Evolutionary conservation across 352 stramenopile genomes (phyloP).

Genomic region (Phytophthora macrochlamydospora): DNA sequence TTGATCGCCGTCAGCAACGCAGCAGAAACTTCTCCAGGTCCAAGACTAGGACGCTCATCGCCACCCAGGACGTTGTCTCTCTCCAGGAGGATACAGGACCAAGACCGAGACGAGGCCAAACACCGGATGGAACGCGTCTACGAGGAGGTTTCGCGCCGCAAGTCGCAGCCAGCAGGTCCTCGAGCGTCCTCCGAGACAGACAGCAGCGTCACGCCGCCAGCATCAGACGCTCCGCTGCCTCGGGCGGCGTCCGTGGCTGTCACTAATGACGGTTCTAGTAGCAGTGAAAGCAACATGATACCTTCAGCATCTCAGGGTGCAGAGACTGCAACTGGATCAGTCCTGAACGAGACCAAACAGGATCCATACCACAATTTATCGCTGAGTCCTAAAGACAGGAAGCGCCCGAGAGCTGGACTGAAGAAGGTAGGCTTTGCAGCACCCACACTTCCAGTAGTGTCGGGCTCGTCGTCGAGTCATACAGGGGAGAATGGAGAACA

Average conservation of each 20-base stretch:
- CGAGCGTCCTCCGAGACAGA: constrained; percentile 33
- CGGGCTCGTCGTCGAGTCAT: constrained; percentile 17
- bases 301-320: too few relatives aligned
- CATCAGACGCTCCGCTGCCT: constrained; percentile 14
- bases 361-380: constrained; percentile 19
- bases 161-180: constrained; percentile 26
- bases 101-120: constrained; percentile 31
- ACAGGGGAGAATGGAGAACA: constrained; percentile 7
- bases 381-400: constrained; percentile 24
- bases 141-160: constrained; percentile 47
- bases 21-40: constrained; percentile 23
- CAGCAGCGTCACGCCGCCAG: constrained; percentile 27
- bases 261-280: too few relatives aligned
- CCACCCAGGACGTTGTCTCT: constrained; percentile 11
- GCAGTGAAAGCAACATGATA: too few relatives aligned
- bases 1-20: constrained; percentile 1
- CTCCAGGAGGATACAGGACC: neutral
- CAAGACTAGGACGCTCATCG: constrained; percentile 1
- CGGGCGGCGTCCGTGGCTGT: too few relatives aligned
- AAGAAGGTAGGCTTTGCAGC: constrained; percentile 36
- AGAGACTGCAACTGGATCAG: too few relatives aligned
- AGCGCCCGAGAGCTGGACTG: constrained; percentile 23
- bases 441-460: constrained; percentile 12
- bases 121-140: constrained; percentile 63
- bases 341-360: neutral